Base-by-base conservation (phyloP, 2,329 filamentous ascomycete species). In the Septoria petroselini region DNA sequence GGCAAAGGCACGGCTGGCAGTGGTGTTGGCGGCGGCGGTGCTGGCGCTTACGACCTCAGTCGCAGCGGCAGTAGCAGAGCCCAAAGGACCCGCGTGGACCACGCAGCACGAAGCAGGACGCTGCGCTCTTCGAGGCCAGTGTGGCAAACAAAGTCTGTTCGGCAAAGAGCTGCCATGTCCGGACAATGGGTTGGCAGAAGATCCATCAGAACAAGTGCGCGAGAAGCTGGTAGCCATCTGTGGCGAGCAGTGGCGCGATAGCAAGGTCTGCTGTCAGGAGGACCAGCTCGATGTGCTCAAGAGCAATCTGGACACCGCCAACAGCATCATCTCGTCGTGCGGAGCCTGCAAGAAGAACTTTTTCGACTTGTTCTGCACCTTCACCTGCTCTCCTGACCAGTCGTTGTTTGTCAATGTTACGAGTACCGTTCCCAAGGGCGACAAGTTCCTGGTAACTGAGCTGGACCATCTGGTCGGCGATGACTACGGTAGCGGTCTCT, bases 321-420 rank as follows among this genome's bases (percentile, higher is more conserved):
- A 91, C 61, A 83, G 85, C 52, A 86, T 98, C 65, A 90, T 98
- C 67, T 84, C 90, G 19, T 89, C 90, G 7, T 98, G 93, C 68
- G 93, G 93, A 1, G 93, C 94, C 25, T 98, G 93, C 79, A 95
- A 93, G 71, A 86, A 91, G 63, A 98, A 98, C 75, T 98, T 98
- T 76, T 97, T 88, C 76, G 95, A 98, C 73, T 77, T 94, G 37
- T 98, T 98, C 70, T 98, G 93, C 73, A 94, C 90, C 3, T 97
- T 98, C 66, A 97, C 91, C 2, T 98, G 94, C 74, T 98, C 93
- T 3, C 91, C 94, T 4, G 86, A 98, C 64, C 93, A 98, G 68
- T 96, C 90, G 0, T 76, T 95, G 0, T 98, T 98, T 65, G 77
- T 98, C 67, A 98, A 98, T 64, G 83, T 98, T 35, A 97, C 93